Evolutionary conservation across 2,329 filamentous ascomycete genomes (phyloP), one percentile per base, ranked within the genome.

Genomic region (Neospermospora avenae): DNA sequence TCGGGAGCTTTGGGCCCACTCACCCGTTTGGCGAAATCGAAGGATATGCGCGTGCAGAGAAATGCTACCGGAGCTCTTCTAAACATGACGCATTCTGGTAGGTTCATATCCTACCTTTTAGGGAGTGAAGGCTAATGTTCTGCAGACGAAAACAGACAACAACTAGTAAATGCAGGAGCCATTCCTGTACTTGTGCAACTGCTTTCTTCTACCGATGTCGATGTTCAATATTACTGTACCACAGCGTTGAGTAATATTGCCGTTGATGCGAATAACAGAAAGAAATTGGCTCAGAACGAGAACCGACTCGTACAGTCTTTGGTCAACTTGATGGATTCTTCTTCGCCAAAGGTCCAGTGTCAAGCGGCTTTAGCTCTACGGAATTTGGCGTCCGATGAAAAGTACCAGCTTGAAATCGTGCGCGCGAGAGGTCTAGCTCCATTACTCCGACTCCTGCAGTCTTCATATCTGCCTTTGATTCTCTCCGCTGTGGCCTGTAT

Each of bases 41-140:
- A 96, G 76, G 95, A 99, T 71, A 98, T 98, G 95, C 87, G 95
- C 59, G 95, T 99, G 51, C 95, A 99, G 78, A 85, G 95, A 66
- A 99, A 99, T 76, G 95, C 95, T 60, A 99, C 95, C 0, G 95
- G 95, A 57, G 95, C 95, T 48, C 79, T 99, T 60, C 83, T 99
- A 67, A 99, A 99, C 76, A 99, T 99, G 95, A 99, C 95, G 70
- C 95, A 99, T 79, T 98, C 93, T 65, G 92, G 92, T 96, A 84
- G 62, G 83, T 68, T 51, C 46, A 46, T 11, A 25, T 25, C 44
- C 51, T 11, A 3, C 4, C 18, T 48, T 16, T 18, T 24, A 11
- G 35, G 8, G n/a, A 24, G n/a, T 25, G 16, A 3, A 24, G 31
- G 59, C 65, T 70, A 22, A 72, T 53, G 20, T 16, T 28, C 37